phyloP scores from a whole-genome alignment of 768 basidiomycete species.

The Hydnomerulius pinastri region DNA sequence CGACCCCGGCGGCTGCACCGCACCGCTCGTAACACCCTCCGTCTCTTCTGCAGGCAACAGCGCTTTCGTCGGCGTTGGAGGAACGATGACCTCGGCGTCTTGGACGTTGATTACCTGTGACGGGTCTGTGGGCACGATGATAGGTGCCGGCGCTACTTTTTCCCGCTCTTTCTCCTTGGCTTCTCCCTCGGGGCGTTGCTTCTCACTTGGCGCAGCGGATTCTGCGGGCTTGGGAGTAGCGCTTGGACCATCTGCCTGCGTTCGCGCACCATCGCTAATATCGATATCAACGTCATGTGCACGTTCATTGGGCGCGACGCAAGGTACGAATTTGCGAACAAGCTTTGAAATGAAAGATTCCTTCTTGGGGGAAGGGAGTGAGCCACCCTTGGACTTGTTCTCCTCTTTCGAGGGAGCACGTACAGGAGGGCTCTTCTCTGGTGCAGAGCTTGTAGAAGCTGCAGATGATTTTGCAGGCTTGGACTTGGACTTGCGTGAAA shows the following conservation, averaged over 20 bases:
- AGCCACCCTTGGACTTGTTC: slow-evolving; percentile 37
- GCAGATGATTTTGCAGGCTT: slow-evolving; percentile 17
- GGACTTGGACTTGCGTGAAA: slow-evolving; percentile 31
- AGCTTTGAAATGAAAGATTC: slow-evolving; percentile 62
- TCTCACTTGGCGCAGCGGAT: slow-evolving; percentile 28
- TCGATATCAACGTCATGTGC: slow-evolving; percentile 49
- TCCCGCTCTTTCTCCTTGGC: slow-evolving; percentile 38
- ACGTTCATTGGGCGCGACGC: slow-evolving; percentile 53
- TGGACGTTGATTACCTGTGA: slow-evolving; percentile 18
- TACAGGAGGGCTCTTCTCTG: slow-evolving; percentile 33
- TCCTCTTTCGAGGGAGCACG: slow-evolving; percentile 34
- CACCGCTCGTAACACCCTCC: slow-evolving; percentile 86
- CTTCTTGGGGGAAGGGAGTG: slow-evolving; percentile 39
- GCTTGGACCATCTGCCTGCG: slow-evolving; percentile 17
- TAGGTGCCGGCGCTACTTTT: slow-evolving; percentile 29
- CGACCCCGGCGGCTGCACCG: slow-evolving; percentile 89
- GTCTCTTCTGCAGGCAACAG: slow-evolving; percentile 71
- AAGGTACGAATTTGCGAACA: slow-evolving; percentile 65
- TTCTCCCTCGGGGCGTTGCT: slow-evolving; percentile 25
- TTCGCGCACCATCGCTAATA: slow-evolving; percentile 21
- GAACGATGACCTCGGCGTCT: slow-evolving; percentile 43
- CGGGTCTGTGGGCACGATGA: slow-evolving; percentile 21
- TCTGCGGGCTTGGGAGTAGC: slow-evolving; percentile 24
- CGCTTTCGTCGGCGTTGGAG: slow-evolving; percentile 48
- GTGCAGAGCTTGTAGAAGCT: slow-evolving; percentile 16